Evolutionary conservation across 2,329 filamentous ascomycete genomes (phyloP), one percentile per base, ranked within the genome.

Genomic region (Ploettnerulaceae sp.): DNA sequence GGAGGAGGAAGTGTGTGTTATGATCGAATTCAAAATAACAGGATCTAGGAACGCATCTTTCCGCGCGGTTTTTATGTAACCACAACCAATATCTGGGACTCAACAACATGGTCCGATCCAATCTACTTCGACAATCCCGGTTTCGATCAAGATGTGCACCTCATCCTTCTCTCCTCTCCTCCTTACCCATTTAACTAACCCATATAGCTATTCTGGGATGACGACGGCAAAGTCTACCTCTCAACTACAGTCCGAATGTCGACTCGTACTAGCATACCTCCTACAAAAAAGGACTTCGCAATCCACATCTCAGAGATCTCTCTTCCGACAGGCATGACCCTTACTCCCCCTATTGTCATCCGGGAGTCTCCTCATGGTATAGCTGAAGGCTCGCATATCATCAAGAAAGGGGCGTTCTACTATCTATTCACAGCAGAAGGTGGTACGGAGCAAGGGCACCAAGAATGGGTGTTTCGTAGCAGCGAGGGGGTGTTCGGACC

Each of bases 341-440:
- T 74, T 7, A 61, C 65, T 15, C 69, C 73, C 0, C 72, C 72
- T 1, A 62, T 61, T 7, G 45, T 66, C 0, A 82, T 82, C 48
- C 71, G 79, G 77, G 4, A 81, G 80, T 54, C 68, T 67, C 3
- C 60, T 77, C 44, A 78, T 81, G 60, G 75, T 80, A 56, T 82
- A 71, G 79, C 77, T 1, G 77, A 81, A 57, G 78, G 71, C 0
- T 76, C 78, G 2, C 77, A 81, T 50, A 58, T 81, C 4, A 78
- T 79, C 60, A 76, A 76, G 59, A 69, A 73, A 26, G 72, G 73
- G 20, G 72, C 71, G 5, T 78, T 71, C 67, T 81, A 80, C 53
- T 81, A 81, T 55, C 68, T 81, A 6, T 65, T 81, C 9, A 79
- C 74, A 0, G 77, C 77, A 3, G 77, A 81, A 57, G 77, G 76